Conservation (phyloP, 148 eudicot genomes). For the Fagopyrum homotropicum region DNA sequence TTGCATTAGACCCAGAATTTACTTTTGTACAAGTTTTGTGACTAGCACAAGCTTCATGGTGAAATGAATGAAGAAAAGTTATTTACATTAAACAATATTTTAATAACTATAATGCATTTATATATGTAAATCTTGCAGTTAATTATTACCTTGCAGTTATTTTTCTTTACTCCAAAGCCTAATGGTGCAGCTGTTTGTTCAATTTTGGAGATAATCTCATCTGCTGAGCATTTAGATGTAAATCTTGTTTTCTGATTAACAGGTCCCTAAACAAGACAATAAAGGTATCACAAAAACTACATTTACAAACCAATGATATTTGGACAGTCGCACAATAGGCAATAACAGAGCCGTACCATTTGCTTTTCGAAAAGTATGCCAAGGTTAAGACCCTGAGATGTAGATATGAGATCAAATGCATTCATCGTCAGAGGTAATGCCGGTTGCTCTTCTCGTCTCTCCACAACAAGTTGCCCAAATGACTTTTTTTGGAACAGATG, state of each 20-base stretch:
- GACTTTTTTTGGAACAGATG: background rate
- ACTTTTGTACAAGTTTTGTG: background rate
- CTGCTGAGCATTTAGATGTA: constrained; percentile 82
- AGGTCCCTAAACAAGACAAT: constrained; percentile 49
- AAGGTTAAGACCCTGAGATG: constrained; percentile 93
- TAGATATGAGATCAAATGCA: constrained; percentile 94
- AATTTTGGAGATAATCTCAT: constrained; percentile 75
- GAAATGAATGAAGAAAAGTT: too few relatives aligned
- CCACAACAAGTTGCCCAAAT: constrained; percentile 71
- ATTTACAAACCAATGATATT: background rate
- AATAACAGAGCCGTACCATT: constrained; percentile 38
- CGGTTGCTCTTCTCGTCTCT: constrained; percentile 56
- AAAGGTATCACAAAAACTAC: background rate
- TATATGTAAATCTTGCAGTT: too few relatives aligned
- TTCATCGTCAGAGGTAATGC: constrained; percentile 67
- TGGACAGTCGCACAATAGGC: background rate
- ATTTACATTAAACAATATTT: too few relatives aligned
- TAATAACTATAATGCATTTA: too few relatives aligned
- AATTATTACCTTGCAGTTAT: constrained; percentile 29
- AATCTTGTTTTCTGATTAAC: constrained; percentile 91
- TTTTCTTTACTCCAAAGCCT: constrained; percentile 85
- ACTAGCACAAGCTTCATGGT: too few relatives aligned
- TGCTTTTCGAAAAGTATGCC: constrained; percentile 83
- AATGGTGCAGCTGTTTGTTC: constrained; percentile 77
- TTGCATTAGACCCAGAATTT: background rate